Evolutionary conservation across 495 filamentous ascomycete genomes (phyloP).

Genomic region (Penicillium paxilli): DNA sequence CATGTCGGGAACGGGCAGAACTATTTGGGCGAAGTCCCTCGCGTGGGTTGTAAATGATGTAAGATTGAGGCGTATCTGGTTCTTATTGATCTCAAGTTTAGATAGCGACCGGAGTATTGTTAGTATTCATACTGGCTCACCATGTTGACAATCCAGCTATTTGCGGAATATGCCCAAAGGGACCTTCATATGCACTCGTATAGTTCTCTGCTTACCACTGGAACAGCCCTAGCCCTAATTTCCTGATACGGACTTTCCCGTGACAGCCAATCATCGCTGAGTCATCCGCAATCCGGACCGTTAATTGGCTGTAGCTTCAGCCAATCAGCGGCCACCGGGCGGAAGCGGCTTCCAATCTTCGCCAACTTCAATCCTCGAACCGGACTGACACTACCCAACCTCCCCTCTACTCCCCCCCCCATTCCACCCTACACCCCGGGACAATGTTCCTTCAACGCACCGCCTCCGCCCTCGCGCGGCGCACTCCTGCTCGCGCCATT

Average conservation of each 20-base stretch:
- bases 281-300: slow-evolving; percentile 26
- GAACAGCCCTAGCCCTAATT: slow-evolving; percentile 34
- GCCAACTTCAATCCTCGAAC: slow-evolving; percentile 42
- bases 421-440: slow-evolving; percentile 28
- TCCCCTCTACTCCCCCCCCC: slow-evolving; percentile 24
- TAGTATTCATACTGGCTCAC: too few species aligned
- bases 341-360: slow-evolving; percentile 51
- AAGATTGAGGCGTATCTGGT: neutral
- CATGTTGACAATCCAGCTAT: neutral
- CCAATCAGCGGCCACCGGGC: slow-evolving; percentile 35
- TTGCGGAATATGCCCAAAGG: neutral
- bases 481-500: slow-evolving; percentile 61
- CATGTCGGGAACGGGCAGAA: slow-evolving; percentile 77
- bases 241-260: slow-evolving; percentile 26
- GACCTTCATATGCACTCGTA: too few species aligned
- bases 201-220: too few species aligned
- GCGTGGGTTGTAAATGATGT: neutral
- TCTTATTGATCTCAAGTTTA: neutral
- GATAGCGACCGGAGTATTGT: too few species aligned
- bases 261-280: slow-evolving; percentile 42
- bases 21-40: slow-evolving; percentile 13
- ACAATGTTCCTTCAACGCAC: slow-evolving; percentile 86
- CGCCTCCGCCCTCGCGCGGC: slow-evolving; percentile 69
- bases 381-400: slow-evolving; percentile 25
- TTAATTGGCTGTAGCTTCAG: slow-evolving; percentile 9